These are phyloP conservation scores for Strigomonas culicis DNA, from an alignment of 208 protist species.

Conservation along the genomic window DNA sequence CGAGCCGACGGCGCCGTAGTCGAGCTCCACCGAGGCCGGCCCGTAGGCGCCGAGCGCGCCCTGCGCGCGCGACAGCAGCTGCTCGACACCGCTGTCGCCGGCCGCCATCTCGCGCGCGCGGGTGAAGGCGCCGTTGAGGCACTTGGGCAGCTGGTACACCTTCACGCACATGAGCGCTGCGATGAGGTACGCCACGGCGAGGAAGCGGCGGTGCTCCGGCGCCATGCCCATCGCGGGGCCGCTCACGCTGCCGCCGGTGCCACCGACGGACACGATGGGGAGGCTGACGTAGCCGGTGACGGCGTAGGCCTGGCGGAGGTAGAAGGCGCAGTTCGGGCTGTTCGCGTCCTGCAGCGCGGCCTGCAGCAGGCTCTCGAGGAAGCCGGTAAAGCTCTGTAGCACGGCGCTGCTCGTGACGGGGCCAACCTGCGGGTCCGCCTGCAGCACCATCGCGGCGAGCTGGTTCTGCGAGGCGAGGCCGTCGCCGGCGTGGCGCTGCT, in stretches of 20 bases:
- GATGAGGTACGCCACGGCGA: conserved; percentile 54
- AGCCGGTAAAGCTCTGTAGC: conserved; percentile 69
- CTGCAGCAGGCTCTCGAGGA: conserved; percentile 72
- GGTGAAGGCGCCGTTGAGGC: conserved; percentile 64
- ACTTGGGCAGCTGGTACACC: conserved; percentile 79
- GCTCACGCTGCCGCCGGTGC: conserved; percentile 1
- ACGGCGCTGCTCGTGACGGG: conserved; percentile 37
- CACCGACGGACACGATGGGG: conserved; percentile 29
- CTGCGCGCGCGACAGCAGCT: conserved; percentile 53
- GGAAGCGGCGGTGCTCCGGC: conserved; percentile 60
- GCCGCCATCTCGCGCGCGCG: conserved; percentile 61
- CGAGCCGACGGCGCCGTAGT: conserved; percentile 35
- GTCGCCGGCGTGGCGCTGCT: conserved; percentile 77
- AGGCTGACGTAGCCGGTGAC: conserved; percentile 74
- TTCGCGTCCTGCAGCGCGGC: conserved; percentile 76
- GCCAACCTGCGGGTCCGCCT: conserved; percentile 43
- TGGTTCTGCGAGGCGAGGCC: conserved; percentile 84
- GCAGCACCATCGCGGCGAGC: conserved; percentile 74
- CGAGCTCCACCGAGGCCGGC: conserved; percentile 65
- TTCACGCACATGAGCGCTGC: conserved; percentile 83
- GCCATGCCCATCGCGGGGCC: conserved; percentile 9
- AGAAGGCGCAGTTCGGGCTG: conserved; percentile 66
- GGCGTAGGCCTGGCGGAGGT: conserved; percentile 74
- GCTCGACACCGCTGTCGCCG: conserved; percentile 37
- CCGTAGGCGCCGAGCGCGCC: conserved; percentile 64